Evolutionary conservation across 2,329 filamentous ascomycete genomes (phyloP), one percentile per base, ranked within the genome.

Genomic region (Claviceps purpurea): DNA sequence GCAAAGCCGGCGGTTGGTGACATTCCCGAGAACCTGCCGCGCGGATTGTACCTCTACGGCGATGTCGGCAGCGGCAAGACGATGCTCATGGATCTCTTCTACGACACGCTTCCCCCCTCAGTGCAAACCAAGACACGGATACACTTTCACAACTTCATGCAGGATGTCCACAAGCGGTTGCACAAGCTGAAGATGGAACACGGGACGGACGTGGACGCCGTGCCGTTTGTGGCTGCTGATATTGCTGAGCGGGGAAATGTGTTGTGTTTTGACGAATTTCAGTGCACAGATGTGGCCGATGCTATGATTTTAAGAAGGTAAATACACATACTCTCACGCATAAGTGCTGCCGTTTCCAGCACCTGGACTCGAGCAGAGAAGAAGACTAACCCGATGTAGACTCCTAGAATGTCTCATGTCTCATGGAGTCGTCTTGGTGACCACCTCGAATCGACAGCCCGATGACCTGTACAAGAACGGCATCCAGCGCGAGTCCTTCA

Each of bases 121-220:
- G 89, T 97, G 57, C 78, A 75, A 53, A 81, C 82, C 37, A 96
- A 95, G 72, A 94, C 85, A 47, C 79, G 93, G 47, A 96, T 98
- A 62, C 93, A 98, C 72, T 98, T 98, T 70, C 89, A 97, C 73
- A 95, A 95, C 67, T 98, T 98, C 73, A 98, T 98, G 93, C 93
- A 97, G 68, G 87, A 95, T 67, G 85, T 97, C 48, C 93, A 98
- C 71, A 89, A 85, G 67, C 79, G 91, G 55, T 73, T 97, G 61
- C 93, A 97, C 72, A 82, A 81, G 64, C 84, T 95, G 70, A 96
- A 95, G 73, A 85, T 93, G 78, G 73, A 83, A 60, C 81, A 95
- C 65, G 93, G 93, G 34, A 89, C 83, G 64, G 89, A 96, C 59
- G 78, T 95, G 41, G 93, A 98, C 67, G 88, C 82, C 0, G 79